Evolutionary conservation across 768 basidiomycete species (phyloP).

Genomic region (Serendipita vermifera): DNA sequence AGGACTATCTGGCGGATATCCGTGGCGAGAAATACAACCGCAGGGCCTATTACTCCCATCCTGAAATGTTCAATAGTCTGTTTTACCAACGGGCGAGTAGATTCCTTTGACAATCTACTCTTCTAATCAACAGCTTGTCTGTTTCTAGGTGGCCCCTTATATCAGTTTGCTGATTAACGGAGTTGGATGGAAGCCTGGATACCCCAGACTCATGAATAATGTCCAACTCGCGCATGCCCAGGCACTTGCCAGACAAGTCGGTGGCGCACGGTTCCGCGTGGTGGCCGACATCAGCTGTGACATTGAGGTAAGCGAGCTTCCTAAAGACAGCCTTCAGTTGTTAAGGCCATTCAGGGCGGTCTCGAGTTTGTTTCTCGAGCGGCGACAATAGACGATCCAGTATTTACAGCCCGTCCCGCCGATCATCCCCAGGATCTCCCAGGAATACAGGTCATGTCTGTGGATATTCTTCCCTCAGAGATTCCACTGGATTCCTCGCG

Average conservation of each 20-base stretch:
- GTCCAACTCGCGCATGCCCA: conserved; percentile 43
- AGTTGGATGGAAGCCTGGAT: conserved; percentile 66
- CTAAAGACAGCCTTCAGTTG: neutral
- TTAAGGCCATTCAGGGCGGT: conserved; percentile 44
- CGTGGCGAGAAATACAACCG: conserved; percentile 44
- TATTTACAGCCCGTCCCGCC: conserved; percentile 40
- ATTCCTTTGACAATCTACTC: neutral
- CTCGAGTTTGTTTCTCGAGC: conserved; percentile 68
- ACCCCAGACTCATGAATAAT: conserved; percentile 67
- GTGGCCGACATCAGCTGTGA: conserved; percentile 88
- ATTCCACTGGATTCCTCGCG: conserved; percentile 70
- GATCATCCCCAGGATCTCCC: conserved; percentile 35
- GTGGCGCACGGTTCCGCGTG: conserved; percentile 43
- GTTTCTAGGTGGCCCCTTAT: conserved; percentile 62
- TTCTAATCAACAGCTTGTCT: neutral
- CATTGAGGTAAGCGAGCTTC: conserved; percentile 38
- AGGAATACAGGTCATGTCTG: conserved; percentile 62
- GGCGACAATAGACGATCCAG: conserved; percentile 63
- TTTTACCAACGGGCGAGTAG: conserved; percentile 51
- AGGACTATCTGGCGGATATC: conserved; percentile 52
- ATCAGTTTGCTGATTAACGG: conserved; percentile 78
- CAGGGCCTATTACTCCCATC: conserved; percentile 58
- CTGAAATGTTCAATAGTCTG: conserved; percentile 47
- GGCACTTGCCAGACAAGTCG: conserved; percentile 34
- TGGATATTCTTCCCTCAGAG: conserved; percentile 82